Evolutionary conservation across 208 protist species (phyloP).

Genomic region (Plasmodiophora brassicae): DNA sequence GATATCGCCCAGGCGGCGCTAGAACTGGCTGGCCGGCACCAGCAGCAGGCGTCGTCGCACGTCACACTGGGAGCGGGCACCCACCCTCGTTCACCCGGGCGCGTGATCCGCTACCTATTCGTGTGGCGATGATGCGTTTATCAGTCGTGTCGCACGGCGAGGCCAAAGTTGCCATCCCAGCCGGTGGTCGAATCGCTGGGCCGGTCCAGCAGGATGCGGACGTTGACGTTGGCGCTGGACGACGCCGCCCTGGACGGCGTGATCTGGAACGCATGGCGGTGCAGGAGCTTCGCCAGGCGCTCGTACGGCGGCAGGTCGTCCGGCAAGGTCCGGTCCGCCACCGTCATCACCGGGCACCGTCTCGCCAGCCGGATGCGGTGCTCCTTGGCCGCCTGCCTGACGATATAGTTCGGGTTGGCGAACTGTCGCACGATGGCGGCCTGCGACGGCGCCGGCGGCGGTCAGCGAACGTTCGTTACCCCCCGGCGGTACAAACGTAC

Average conservation of each 20-base stretch:
- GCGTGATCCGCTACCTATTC: no score
- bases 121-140: no score
- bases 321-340: neutral
- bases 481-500: no score
- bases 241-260: neutral
- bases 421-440: neutral
- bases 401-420: neutral
- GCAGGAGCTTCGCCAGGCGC: neutral
- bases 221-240: neutral
- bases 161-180: neutral
- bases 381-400: neutral
- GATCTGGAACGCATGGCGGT: neutral
- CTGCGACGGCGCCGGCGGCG: no score
- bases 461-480: no score
- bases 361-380: neutral
- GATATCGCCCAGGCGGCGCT: no score
- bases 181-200: neutral
- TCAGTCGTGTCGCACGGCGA: no score
- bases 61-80: no score
- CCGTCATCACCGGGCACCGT: neutral
- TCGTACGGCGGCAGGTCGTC: neutral
- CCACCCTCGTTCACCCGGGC: no score
- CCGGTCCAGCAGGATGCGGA: neutral
- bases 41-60: no score
- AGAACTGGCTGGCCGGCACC: no score